Conservation (phyloP, 2,329 filamentous ascomycete species). For the Ophidiomyces ophidiicola region DNA sequence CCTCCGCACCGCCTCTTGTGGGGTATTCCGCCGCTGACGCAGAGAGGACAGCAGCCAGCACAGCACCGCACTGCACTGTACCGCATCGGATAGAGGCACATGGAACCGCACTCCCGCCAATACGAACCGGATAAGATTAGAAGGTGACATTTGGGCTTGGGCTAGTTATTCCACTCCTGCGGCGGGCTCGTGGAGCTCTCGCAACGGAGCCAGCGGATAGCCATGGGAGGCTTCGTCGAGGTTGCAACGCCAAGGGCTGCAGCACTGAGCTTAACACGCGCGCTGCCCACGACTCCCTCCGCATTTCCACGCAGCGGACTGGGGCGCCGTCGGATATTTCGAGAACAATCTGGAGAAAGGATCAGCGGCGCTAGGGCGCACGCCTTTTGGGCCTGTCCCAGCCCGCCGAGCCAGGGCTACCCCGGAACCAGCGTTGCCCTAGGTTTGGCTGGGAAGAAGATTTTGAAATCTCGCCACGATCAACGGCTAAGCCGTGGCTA, state of each 20-base stretch:
- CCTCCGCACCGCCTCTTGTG: slow-evolving; percentile 1
- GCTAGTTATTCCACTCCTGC: slow-evolving; percentile 1
- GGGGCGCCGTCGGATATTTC: slow-evolving; percentile 9
- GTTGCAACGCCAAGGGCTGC: slow-evolving; percentile 12
- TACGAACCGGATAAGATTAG: slow-evolving; percentile 2
- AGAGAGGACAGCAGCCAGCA: not conserved
- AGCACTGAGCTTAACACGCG: not conserved
- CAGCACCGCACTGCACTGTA: not conserved
- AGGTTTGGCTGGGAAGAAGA: not conserved
- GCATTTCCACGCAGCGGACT: slow-evolving; percentile 2
- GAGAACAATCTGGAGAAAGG: slow-evolving; percentile 10
- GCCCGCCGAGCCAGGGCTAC: not conserved
- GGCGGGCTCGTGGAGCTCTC: not conserved
- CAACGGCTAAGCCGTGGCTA: slow-evolving; percentile 3
- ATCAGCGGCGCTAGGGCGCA: not conserved
- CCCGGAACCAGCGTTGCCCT: not conserved
- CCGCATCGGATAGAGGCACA: not conserved
- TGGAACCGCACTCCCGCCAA: not conserved
- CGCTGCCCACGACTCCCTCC: not conserved
- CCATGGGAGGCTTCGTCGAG: not conserved
- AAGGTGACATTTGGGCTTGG: slow-evolving; percentile 9
- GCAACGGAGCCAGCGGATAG: slow-evolving; percentile 1
- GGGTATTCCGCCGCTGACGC: too few species aligned
- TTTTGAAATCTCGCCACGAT: slow-evolving; percentile 7
- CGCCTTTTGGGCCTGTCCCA: slow-evolving; percentile 1